Conservation (phyloP, 2,329 filamentous ascomycete genomes). For the Colletotrichum phormii region DNA sequence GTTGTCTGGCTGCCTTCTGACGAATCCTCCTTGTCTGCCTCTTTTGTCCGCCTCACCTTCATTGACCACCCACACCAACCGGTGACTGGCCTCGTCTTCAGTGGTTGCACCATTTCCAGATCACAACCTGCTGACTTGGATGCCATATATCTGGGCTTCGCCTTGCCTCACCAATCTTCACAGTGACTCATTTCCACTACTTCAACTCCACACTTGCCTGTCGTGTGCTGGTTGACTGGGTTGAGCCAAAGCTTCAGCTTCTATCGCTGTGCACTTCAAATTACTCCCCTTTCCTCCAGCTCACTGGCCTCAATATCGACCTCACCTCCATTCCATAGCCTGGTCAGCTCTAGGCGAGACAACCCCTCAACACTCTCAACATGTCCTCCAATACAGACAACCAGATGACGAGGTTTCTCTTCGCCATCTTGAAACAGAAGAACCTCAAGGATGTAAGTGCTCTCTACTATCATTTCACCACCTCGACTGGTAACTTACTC, state of each 20-base stretch:
- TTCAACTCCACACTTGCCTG: slow-evolving; percentile 41
- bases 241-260: slow-evolving; percentile 26
- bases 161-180: slow-evolving; percentile 56
- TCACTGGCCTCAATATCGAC: slow-evolving; percentile 23
- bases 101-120: slow-evolving; percentile 39
- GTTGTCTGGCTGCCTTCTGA: slow-evolving; percentile 22
- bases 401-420: slow-evolving; percentile 68
- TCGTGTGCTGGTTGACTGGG: slow-evolving; percentile 27
- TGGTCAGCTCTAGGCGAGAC: slow-evolving; percentile 12
- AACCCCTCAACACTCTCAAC: slow-evolving; percentile 39
- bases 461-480: slow-evolving; percentile 10
- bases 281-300: slow-evolving; percentile 37
- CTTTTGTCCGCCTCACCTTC: slow-evolving; percentile 42
- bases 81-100: slow-evolving; percentile 27
- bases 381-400: slow-evolving; percentile 69
- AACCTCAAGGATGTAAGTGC: slow-evolving; percentile 69
- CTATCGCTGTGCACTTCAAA: slow-evolving; percentile 42
- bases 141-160: slow-evolving; percentile 52
- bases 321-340: slow-evolving; percentile 12
- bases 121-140: slow-evolving; percentile 35
- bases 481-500: slow-evolving; percentile 40
- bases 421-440: slow-evolving; percentile 70
- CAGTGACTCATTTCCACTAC: slow-evolving; percentile 54
- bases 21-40: slow-evolving; percentile 37
- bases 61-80: slow-evolving; percentile 43